Base-by-base conservation (phyloP, 2,329 filamentous ascomycete species). In the Raffaelea albimanens region DNA sequence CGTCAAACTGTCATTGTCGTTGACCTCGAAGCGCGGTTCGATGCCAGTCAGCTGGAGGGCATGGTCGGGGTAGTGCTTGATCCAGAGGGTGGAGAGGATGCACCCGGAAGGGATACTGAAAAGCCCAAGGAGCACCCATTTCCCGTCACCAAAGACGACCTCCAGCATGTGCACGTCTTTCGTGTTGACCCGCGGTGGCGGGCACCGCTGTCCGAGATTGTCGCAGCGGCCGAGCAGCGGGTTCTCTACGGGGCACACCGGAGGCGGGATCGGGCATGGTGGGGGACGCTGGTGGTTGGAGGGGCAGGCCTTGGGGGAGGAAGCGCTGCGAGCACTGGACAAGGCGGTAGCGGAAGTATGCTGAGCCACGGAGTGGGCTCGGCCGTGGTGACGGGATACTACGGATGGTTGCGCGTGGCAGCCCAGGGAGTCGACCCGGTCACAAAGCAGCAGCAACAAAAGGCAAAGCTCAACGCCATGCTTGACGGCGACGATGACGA, bases 211-310 rank as follows among this genome's bases (percentile, higher is more conserved):
- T 49, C 52, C 5, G 60, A 61, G 3, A 56, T 69, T 5, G 56
- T 76, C 7, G 57, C 63, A 2, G 63, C 65, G 0, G 67, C 70
- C 3, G 66, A 71, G 44, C 55, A 63, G 39, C 70, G 68, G 56
- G 74, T 79, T 65, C 60, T 79, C 5, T 80, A 80, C 58, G 66
- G 67, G 3, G 50, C 57, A 7, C 66, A 67, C 50, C 57, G 55
- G 34, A 77, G 72, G 52, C 63, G 65, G 5, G 59, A 55, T 22
- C 67, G 76, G 4, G 67, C 70, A 50, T 78, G 71, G 69, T 80
- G 77, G 76, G 76, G 77, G n/a, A 76, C 73, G 2, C 55, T 80
- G 22, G 68, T 80, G 5, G 54, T 79, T 36, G 73, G 72, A 10
- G 67, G 67, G 1, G 53, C 59, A n/a, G 50, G 42, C 1, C 19